These are phyloP conservation scores for Blastobotrys persicus DNA, from an alignment of 1,139 yeast genomes.

Conservation along the genomic window DNA sequence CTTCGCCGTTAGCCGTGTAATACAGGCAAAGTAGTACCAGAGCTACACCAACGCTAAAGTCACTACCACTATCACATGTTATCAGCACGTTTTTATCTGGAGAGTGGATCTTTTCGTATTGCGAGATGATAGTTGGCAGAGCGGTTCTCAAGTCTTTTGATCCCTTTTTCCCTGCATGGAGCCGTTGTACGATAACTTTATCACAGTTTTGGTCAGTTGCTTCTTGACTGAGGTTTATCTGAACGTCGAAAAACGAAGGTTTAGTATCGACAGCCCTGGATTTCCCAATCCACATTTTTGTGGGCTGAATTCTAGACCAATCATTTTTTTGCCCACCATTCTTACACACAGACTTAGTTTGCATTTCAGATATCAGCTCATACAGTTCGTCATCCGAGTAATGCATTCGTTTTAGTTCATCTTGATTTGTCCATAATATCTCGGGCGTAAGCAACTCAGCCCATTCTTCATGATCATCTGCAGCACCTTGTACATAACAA, in stretches of 20 bases:
- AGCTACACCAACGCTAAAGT: slow-evolving; percentile 61
- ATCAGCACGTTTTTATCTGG: slow-evolving; percentile 38
- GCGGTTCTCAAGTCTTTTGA: slow-evolving; percentile 51
- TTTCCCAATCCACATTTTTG: slow-evolving; percentile 24
- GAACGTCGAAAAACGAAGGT: slow-evolving; percentile 2
- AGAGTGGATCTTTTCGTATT: slow-evolving; percentile 18
- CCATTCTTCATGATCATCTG: slow-evolving; percentile 93
- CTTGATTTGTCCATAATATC: slow-evolving; percentile 54
- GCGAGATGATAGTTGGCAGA: slow-evolving; percentile 42
- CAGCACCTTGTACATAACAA: slow-evolving; percentile 84
- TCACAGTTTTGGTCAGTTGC: neutral
- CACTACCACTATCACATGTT: slow-evolving; percentile 64
- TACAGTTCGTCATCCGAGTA: slow-evolving; percentile 42
- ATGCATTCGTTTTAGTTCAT: slow-evolving; percentile 38
- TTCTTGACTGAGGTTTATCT: slow-evolving; percentile 22
- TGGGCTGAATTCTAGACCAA: slow-evolving; percentile 19
- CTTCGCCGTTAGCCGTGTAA: slow-evolving; percentile 46
- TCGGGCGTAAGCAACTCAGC: slow-evolving; percentile 54
- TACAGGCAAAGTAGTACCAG: slow-evolving; percentile 50
- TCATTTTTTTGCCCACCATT: neutral
- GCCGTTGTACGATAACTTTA: slow-evolving; percentile 23
- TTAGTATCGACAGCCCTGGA: neutral
- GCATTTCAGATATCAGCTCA: slow-evolving; percentile 28
- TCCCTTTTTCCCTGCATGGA: slow-evolving; percentile 58
- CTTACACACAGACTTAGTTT: neutral